Percentiles rank a stretch among this genome's conserved stretches.
Conservation (phyloP, 768 basidiomycete species). For the Lyophyllum decastes region DNA sequence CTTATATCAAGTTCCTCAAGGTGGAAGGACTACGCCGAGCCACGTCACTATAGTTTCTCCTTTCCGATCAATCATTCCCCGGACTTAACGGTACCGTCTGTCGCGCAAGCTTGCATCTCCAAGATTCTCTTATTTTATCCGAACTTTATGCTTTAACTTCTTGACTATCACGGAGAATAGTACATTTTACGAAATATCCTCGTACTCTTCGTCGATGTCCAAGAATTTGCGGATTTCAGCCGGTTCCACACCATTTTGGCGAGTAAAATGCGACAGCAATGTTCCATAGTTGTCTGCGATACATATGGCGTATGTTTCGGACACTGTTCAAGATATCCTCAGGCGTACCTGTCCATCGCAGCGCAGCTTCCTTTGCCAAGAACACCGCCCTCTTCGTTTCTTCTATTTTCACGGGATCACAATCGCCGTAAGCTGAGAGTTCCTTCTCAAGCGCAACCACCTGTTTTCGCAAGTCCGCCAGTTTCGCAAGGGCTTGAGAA, state of each 20-base stretch:
- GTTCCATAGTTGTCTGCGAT: conserved; percentile 68
- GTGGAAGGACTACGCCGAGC: conserved; percentile 17
- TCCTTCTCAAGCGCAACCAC: conserved; percentile 61
- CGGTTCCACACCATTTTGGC: conserved; percentile 57
- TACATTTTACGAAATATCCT: conserved; percentile 57
- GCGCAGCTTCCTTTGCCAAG: conserved; percentile 80
- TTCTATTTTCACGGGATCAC: conserved; percentile 82
- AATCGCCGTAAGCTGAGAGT: conserved; percentile 76
- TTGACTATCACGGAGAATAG: background rate
- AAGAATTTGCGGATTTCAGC: conserved; percentile 69
- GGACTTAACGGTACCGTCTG: conserved; percentile 1
- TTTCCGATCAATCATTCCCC: background rate
- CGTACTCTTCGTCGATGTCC: conserved; percentile 72
- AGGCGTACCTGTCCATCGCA: conserved; percentile 85
- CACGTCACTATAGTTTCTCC: conserved; percentile 13
- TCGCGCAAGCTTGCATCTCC: no score
- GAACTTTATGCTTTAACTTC: background rate
- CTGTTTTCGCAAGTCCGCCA: conserved; percentile 49
- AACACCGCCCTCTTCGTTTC: conserved; percentile 71
- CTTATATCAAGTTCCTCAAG: conserved; percentile 6
- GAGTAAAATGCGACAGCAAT: conserved; percentile 63
- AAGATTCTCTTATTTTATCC: background rate
- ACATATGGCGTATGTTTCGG: background rate
- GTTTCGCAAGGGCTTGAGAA: conserved; percentile 47
- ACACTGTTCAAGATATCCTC: background rate